These are phyloP conservation scores for Fusarium sp. DNA, from an alignment of 2,329 filamentous ascomycete genomes.

Conservation along the genomic window DNA sequence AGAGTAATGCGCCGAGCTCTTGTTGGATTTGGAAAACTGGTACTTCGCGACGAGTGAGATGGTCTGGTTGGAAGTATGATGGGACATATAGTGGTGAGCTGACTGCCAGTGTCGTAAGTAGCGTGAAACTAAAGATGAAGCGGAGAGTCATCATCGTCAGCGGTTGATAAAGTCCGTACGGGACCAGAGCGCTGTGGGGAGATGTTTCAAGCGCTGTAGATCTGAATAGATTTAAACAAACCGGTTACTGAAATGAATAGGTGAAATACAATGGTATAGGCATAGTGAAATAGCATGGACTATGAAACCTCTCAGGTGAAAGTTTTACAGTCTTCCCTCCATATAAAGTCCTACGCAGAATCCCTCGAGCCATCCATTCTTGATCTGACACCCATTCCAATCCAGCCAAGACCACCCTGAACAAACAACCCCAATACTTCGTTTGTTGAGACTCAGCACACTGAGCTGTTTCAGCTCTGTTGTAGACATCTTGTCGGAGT, in stretches of 20 bases:
- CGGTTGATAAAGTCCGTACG: background rate
- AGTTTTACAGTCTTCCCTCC: background rate
- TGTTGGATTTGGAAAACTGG: background rate
- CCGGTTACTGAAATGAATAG: background rate
- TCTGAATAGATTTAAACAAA: fast-evolving
- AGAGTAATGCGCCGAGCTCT: background rate
- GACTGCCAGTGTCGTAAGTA: fast-evolving
- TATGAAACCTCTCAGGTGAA: fast-evolving
- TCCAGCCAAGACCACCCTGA: background rate
- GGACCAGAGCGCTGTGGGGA: fast-evolving
- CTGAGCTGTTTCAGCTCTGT: background rate
- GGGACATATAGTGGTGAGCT: background rate
- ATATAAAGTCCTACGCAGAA: background rate
- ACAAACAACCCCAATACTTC: background rate
- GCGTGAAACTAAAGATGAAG: background rate
- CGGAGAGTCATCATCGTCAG: fast-evolving
- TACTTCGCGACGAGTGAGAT: background rate
- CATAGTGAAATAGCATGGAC: fast-evolving
- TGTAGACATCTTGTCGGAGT: background rate
- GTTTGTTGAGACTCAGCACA: background rate
- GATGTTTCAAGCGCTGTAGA: fast-evolving
- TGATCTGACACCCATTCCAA: background rate
- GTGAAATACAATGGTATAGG: fast-evolving
- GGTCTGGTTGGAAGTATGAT: background rate
- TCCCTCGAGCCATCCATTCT: background rate